Percentiles rank a stretch among this genome's conserved stretches.
Conservation (phyloP, 345 rosid species). For the Eucalyptus paniculata region DNA sequence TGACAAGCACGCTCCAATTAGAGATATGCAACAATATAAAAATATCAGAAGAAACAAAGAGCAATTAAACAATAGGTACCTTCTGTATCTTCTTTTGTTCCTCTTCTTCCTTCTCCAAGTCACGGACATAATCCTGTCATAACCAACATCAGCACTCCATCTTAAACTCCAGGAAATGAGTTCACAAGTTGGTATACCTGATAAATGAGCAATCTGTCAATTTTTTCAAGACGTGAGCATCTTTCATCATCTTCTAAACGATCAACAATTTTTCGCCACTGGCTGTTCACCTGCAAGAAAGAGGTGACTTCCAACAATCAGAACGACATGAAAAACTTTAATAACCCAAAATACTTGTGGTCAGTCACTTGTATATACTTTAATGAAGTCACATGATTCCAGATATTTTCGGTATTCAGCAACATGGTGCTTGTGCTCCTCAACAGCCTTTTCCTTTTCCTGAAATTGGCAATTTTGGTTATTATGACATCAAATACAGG, state of each 20-base stretch:
- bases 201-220: conserved; percentile 73
- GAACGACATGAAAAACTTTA: not conserved
- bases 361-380: conserved; percentile 26
- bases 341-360: not conserved
- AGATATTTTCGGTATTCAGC: conserved; percentile 67
- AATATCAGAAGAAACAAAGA: not conserved
- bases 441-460: conserved; percentile 91
- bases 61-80: conserved; percentile 24
- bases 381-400: conserved; percentile 87
- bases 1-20: not conserved
- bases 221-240: conserved; percentile 73
- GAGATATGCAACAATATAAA: not conserved
- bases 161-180: not conserved
- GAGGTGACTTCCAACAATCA: not conserved
- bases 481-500: not conserved
- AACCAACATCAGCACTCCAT: conserved; percentile 3
- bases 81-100: conserved; percentile 79
- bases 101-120: conserved; percentile 86
- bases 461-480: conserved; percentile 2
- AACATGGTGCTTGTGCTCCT: conserved; percentile 49
- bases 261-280: conserved; percentile 90
- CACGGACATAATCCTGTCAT: conserved; percentile 77
- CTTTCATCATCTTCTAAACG: conserved; percentile 92
- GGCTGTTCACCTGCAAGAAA: conserved; percentile 59
- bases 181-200: conserved; percentile 26